phyloP scores from a whole-genome alignment of 2,329 filamentous ascomycete genomes.

The Trichoderma cornu-damae region DNA sequence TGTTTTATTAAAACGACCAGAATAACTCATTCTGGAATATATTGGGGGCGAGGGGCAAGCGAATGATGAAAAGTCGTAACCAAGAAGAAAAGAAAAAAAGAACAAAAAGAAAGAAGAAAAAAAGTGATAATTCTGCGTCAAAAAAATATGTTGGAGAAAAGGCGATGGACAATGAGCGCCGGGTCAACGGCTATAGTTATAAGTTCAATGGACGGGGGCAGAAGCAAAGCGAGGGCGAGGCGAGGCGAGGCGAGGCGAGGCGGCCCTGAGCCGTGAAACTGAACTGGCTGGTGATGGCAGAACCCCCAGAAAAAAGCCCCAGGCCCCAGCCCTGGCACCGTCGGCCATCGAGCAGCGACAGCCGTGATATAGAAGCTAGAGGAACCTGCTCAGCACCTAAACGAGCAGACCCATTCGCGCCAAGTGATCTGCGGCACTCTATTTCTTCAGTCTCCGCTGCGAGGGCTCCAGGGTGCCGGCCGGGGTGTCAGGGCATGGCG shows the following conservation, averaged over 20 bases:
- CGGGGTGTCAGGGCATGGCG: neutral
- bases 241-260: neutral
- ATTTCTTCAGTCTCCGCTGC: neutral
- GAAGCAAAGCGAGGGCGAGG: neutral
- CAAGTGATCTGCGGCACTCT: conserved; percentile 17
- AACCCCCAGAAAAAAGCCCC: neutral
- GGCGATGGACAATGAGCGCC: neutral
- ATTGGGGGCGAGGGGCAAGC: no score
- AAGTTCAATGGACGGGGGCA: neutral
- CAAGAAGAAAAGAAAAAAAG: no score
- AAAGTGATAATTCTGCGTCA: neutral
- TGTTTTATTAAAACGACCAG: neutral
- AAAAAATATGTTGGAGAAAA: no score
- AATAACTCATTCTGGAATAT: neutral
- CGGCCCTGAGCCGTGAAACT: conserved; percentile 7
- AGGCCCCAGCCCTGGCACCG: neutral
- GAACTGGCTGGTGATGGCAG: neutral
- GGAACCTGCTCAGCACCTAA: neutral
- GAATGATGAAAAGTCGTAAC: no score
- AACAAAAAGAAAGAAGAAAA: no score
- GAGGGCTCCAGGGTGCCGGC: conserved; percentile 4
- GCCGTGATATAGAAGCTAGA: conserved; percentile 14
- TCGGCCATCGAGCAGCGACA: conserved; percentile 17
- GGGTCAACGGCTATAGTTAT: neutral
- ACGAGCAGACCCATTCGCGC: conserved; percentile 1